Evolutionary conservation across 345 rosid species (phyloP), one percentile per base, ranked within the genome.

Genomic region (Dimocarpus longan): DNA sequence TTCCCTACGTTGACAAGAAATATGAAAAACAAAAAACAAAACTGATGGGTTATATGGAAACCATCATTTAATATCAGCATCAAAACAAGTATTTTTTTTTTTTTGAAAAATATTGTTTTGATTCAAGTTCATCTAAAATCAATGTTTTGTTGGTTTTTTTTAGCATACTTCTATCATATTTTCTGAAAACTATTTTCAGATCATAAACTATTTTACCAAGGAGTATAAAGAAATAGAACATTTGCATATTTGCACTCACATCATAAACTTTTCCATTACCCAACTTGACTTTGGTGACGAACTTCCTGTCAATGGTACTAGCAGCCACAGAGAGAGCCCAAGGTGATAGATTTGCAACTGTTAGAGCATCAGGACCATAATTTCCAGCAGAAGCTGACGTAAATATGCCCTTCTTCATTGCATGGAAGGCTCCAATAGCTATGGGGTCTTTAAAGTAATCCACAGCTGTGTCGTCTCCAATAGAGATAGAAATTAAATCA

Each of bases 351-450:
- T 82, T 85, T 8, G 74, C 32, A 24, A 71, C 63, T 0, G 85
- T 3, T 3, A 21, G 71, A 0, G 52, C 71, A 1, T 8, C 10
- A 9, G 88, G 88, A n/a, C 88, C 86, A 0, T 28, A 13, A 42
- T 85, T 80, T 6, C 82, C 86, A 3, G 82, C 86, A 5, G 86
- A 63, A 11, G 5, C n/a, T 1, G 84, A 82, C 5, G 84, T 83
- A 12, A 80, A 59, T 12, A 85, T 66, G 10, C 84, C 88, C 5
- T 76, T 54, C 44, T 75, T 83, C 86, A 85, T 80, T 10, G 84
- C 80, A 50, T 80, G 86, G 43, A 78, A 85, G 54, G 88, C 74
- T 64, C 88, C 86, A 44, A 85, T 85, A 0, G 84, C 84, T 1
- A 85, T 78, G 5, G 68, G 3, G 54, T 83, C 79, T 2, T 2